Evolutionary conservation across 768 basidiomycete species (phyloP), one percentile per base, ranked within the genome.

Genomic region (Xanthoconium purpureum): DNA sequence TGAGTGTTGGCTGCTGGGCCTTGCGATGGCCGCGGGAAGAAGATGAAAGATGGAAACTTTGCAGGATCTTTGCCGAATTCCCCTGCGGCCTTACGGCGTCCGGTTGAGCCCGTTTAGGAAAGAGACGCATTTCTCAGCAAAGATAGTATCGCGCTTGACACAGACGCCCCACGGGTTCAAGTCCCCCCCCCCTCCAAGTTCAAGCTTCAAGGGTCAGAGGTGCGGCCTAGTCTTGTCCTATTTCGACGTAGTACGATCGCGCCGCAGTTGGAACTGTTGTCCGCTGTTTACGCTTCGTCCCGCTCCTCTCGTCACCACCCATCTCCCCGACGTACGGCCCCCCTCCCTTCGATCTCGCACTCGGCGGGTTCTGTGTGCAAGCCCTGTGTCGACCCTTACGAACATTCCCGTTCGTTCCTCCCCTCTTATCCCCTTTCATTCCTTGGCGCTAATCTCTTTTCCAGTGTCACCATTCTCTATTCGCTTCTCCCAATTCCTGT

Each of bases 291-390:
- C 52, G 2, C 33, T 35, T 13, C 35, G 33, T n/a, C 30, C 24
- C 48, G 9, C 2, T 4, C 12, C 13, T 24, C n/a, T 18, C 20
- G 24, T 15, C 38, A n/a, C 11, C 32, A 39, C 49, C 35, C 33
- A 35, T 35, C 33, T 35, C 33, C 9, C 33, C 33, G 33, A 3
- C n/a, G 20, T 24, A 6, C 20, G 24, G 24, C 20, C 42, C 24
- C 24, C 33, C 6, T 35, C 8, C 33, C 9, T 12, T 2, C 49
- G 53, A 53, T 55, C 63, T 45, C 53, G 40, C 63, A 57, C 50
- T 49, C 32, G 56, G 55, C 48, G 47, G 58, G 54, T 42, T 65
- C 66, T 63, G 57, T 47, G 62, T 57, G 38, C 54, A 59, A 52
- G 49, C 58, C 63, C 36, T 17, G 57, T 58, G 55, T 47, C 50